phyloP scores from a whole-genome alignment of 2,329 filamentous ascomycete genomes.

The Orbilia quercus region DNA sequence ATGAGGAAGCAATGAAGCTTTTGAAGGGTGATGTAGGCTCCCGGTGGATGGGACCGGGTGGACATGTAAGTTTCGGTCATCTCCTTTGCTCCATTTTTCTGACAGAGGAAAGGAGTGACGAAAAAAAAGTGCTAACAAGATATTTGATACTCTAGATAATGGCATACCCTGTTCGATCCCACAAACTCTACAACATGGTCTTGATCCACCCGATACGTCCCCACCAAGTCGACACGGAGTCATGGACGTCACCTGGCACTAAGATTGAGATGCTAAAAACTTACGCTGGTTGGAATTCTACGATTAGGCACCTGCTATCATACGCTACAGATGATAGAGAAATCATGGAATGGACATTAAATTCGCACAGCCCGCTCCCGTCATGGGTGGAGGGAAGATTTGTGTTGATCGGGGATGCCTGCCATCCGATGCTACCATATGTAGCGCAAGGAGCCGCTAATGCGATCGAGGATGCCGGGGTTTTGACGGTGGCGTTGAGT shows the following conservation, averaged over 20 bases:
- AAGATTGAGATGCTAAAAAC: conserved; percentile 56
- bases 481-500: conserved; percentile 63
- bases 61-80: conserved; percentile 31
- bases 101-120: no score
- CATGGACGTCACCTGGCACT: conserved; percentile 63
- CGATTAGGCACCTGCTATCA: conserved; percentile 54
- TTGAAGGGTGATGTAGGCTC: conserved; percentile 64
- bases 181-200: conserved; percentile 54
- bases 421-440: conserved; percentile 76
- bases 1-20: conserved; percentile 66
- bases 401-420: conserved; percentile 73
- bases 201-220: conserved; percentile 52
- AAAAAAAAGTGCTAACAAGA: no score
- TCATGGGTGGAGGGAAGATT: conserved; percentile 71
- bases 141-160: conserved; percentile 57
- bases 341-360: conserved; percentile 74
- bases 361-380: conserved; percentile 70
- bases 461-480: conserved; percentile 75
- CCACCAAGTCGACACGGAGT: conserved; percentile 64
- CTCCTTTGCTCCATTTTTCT: background rate
- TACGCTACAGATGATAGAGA: conserved; percentile 63
- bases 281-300: conserved; percentile 55
- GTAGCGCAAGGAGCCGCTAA: conserved; percentile 75
- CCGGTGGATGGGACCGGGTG: conserved; percentile 56
- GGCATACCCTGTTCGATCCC: conserved; percentile 46